Evolutionary conservation across 75 land plant species (phyloP), one percentile per base, ranked within the genome.

Genomic region (Pinus albicaulis): DNA sequence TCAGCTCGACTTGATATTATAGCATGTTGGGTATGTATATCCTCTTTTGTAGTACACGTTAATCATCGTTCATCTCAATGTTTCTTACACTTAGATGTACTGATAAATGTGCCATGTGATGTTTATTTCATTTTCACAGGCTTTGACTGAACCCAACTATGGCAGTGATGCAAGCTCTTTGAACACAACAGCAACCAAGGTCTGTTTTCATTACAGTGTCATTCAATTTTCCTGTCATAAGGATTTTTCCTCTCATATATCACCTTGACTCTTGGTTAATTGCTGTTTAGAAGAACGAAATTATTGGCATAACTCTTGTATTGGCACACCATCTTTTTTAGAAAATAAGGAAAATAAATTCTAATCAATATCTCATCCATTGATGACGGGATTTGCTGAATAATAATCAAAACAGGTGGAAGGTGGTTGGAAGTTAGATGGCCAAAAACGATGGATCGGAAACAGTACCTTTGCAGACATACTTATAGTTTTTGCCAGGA

Each of bases 381-480:
- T 10, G 34, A 22, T 16, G 17, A 19, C 16, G 17, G 0, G 19
- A 63, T 63, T 63, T 25, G 15, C 19, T 64, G 38, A 16, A 31
- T 64, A 19, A 20, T 12, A 68, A 72, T 62, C 19, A 5, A 63
- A 55, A 31, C 86, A 95, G 94, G 98, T 93, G 2, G 73, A 80
- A 65, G 98, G 98, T 76, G 98, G 98, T 56, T 95, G 98, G 98
- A 55, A 86, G 55, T 77, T 95, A 69, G 89, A 91, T 82, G 98
- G 98, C 6, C 94, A 93, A 78, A 95, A 95, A 75, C 89, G 98
- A n/a, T 95, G 97, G 98, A 95, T 93, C 65, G 98, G 98, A 75
- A 93, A 95, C 73, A 88, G 94, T 62, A 95, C 98, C 10, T 95
- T 95, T 89, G 94, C 97, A 69, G 97, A 95, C 84, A 74, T 95